Base-by-base conservation (phyloP, 371 early-diverging fungal genomes). In the Coemansia sp. region DNA sequence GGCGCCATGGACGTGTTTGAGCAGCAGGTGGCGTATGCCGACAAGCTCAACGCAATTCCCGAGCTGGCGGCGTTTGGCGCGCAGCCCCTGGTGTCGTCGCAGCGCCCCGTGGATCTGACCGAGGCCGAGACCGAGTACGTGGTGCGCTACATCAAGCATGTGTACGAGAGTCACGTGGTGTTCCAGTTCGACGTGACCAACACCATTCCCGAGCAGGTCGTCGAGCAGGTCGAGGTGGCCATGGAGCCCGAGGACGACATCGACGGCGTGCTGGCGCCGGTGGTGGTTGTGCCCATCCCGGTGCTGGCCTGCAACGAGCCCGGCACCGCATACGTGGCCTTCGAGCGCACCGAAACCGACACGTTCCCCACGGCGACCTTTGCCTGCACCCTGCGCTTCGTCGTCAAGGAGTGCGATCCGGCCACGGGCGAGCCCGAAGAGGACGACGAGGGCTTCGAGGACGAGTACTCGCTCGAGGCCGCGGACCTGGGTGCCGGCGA, bases 81-180 rank as follows among this genome's bases (percentile, higher is more conserved):
- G 3, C 66, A 60, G 56, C 77, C 95, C 52, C 90, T 96, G 85
- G 92, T 93, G 77, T 89, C 89, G 33, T 89, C 92, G 24, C 67
- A 77, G 46, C 86, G 84, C 72, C 85, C 94, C 33, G 83, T 87
- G 18, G 90, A 86, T 58, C 81, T 97, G 18, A 96, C 97, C 11
- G 99, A 98, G 74, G 82, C 90, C 32, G 99, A 97, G 77, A 93
- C 94, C 1, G 99, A 98, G 77, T 98, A 98, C 78, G 88, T 89
- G 43, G 93, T 98, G 55, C 82, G 84, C 9, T 92, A 90, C 66
- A 80, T 93, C 64, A 96, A 97, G 81, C 99, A 98, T 70, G 86
- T 96, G 14, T 97, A 93, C 78, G 79, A 86, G 48, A 82, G 86
- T 40, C 94, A 96, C 60, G 65, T 97, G 62, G 94, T 98, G 6